These are phyloP conservation scores for Ustilago cynodontis DNA, from an alignment of 1,284 basidiomycete species.

Conservation along the genomic window DNA sequence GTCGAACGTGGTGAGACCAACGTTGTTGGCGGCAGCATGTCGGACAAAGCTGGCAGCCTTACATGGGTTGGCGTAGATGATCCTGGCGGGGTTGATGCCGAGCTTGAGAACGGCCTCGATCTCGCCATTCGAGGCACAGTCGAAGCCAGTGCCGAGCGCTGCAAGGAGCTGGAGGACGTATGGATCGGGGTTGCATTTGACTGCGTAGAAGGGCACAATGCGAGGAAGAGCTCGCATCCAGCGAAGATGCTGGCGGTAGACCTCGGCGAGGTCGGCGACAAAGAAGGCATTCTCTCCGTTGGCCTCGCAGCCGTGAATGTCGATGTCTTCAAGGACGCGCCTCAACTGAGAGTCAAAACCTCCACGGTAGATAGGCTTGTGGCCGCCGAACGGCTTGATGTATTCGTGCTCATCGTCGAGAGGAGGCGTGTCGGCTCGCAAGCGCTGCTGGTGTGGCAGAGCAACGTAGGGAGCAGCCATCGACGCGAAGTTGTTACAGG, in stretches of 20 bases:
- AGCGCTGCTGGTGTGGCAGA: constrained; percentile 49
- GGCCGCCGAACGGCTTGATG: constrained; percentile 51
- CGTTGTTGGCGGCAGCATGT: constrained; percentile 81
- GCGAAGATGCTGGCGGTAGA: constrained; percentile 86
- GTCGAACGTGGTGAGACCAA: constrained; percentile 97
- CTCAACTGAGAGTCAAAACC: constrained; percentile 59
- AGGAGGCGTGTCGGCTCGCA: constrained; percentile 49
- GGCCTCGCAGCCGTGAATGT: constrained; percentile 71
- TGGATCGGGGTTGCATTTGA: constrained; percentile 98
- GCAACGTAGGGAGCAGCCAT: constrained; percentile 49
- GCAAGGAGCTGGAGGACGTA: constrained; percentile 91
- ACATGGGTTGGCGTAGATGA: constrained; percentile 99
- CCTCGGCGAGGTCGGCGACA: constrained; percentile 89
- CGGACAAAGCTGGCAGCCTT: constrained; percentile 95
- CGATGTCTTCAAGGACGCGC: constrained; percentile 59
- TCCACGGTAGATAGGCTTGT: constrained; percentile 60
- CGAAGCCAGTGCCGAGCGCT: constrained; percentile 90
- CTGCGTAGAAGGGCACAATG: constrained; percentile 87
- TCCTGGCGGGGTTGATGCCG: constrained; percentile 75
- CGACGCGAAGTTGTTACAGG: constrained; percentile 18
- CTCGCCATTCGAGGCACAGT: constrained; percentile 97
- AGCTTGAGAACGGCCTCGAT: constrained; percentile 84
- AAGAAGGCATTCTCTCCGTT: constrained; percentile 95
- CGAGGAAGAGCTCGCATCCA: constrained; percentile 82
- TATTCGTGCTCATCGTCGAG: constrained; percentile 49